A percentile compares a stretch with the other conserved stretches of the same genome.
These are phyloP conservation scores for Sphagnum magellanicum DNA, from an alignment of 228 moss, liverwort and hornwort species.

Conservation along the genomic window DNA sequence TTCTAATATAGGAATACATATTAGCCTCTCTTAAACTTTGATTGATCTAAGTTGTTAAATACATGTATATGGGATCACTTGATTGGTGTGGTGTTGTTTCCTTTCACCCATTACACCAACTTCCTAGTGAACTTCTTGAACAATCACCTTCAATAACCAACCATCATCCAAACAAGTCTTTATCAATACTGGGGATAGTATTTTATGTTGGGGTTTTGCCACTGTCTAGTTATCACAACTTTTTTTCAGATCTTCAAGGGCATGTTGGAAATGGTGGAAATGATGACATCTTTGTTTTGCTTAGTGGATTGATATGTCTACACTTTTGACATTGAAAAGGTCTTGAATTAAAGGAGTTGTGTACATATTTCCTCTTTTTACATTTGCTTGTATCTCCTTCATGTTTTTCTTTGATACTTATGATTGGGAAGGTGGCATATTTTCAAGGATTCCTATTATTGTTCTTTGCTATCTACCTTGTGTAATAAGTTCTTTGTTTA, in stretches of 20 bases:
- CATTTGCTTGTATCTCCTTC: no score
- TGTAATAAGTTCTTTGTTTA: not conserved
- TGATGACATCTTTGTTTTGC: slow-evolving; percentile 7
- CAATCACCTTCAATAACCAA: no score
- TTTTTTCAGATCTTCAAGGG: slow-evolving; percentile 16
- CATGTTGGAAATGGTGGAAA: slow-evolving; percentile 11
- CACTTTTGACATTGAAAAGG: slow-evolving; percentile 43
- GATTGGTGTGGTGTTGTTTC: not conserved
- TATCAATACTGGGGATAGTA: no score
- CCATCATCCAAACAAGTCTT: no score
- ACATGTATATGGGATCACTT: not conserved
- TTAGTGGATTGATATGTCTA: slow-evolving; percentile 25
- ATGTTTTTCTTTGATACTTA: no score
- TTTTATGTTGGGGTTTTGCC: no score
- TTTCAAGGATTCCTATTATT: no score
- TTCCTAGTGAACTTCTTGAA: not conserved
- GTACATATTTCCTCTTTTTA: slow-evolving; percentile 34
- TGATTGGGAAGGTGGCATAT: no score
- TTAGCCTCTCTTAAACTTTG: not conserved
- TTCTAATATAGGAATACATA: slow-evolving; percentile 11
- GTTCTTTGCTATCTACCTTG: no score
- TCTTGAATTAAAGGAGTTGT: slow-evolving; percentile 47
- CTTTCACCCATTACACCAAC: not conserved
- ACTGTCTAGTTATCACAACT: no score
- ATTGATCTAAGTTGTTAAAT: not conserved